Evolutionary conservation across 2,329 filamentous ascomycete species (phyloP).

Genomic region (Sarocladium kiliense): DNA sequence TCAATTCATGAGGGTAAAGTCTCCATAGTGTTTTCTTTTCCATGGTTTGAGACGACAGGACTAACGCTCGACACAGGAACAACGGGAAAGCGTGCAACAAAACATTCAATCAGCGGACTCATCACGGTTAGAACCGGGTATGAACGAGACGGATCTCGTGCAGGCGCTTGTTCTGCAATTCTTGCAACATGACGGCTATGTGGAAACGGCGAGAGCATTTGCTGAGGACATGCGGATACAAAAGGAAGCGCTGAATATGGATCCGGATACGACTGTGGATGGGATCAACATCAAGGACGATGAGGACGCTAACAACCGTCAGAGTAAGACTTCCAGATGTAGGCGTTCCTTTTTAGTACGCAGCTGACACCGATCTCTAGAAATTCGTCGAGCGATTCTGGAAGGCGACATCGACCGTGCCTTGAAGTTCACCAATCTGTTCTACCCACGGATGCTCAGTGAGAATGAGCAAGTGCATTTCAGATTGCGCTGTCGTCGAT

Average conservation of each 20-base stretch:
- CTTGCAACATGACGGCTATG: conserved; percentile 89
- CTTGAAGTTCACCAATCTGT: conserved; percentile 71
- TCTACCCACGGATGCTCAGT: conserved; percentile 75
- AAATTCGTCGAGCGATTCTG: conserved; percentile 79
- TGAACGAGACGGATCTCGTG: conserved; percentile 72
- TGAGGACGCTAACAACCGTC: conserved; percentile 77
- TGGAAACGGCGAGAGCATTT: conserved; percentile 88
- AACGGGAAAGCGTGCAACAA: conserved; percentile 52
- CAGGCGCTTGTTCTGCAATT: conserved; percentile 82
- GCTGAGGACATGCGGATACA: conserved; percentile 73
- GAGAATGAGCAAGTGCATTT: conserved; percentile 84
- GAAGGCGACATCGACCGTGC: conserved; percentile 90
- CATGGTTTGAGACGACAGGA: too few relatives aligned
- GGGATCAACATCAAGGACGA: conserved; percentile 71
- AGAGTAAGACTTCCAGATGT: conserved; percentile 52
- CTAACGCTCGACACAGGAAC: conserved; percentile 39
- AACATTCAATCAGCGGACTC: conserved; percentile 57
- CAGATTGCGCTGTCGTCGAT: conserved; percentile 81
- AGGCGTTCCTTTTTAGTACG: background rate
- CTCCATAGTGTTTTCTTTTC: background rate
- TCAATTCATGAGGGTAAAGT: conserved; percentile 67
- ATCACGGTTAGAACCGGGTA: conserved; percentile 54
- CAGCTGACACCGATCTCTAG: conserved; percentile 37
- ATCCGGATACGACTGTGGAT: conserved; percentile 45
- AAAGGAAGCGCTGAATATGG: conserved; percentile 61